These are phyloP conservation scores for Dujonia santamariae DNA, from an alignment of 1,139 yeast species.

Conservation along the genomic window DNA sequence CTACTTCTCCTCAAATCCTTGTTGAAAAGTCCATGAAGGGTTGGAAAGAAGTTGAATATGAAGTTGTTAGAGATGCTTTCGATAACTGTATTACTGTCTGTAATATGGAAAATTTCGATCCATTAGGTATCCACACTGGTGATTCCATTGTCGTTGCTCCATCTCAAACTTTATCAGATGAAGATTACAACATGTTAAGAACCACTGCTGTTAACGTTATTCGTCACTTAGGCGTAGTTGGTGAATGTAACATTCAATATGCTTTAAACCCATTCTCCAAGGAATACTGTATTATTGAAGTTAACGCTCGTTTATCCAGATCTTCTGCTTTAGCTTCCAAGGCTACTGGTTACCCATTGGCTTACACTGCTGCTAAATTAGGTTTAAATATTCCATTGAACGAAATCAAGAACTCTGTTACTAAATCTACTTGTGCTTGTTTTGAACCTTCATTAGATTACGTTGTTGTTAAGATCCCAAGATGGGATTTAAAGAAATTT, in stretches of 20 bases:
- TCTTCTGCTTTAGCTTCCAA: conserved; percentile 98
- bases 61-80: conserved; percentile 95
- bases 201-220: conserved; percentile 97
- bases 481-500: conserved; percentile 98
- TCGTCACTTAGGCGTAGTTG: conserved; percentile 97
- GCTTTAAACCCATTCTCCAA: conserved; percentile 92
- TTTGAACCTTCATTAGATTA: conserved; percentile 98
- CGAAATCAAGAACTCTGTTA: conserved; percentile 90
- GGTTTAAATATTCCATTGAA: conserved; percentile 92
- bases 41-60: conserved; percentile 99
- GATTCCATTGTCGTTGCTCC: conserved; percentile 99
- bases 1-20: conserved; percentile 92
- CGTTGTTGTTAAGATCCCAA: conserved; percentile 96
- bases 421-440: conserved; percentile 93
- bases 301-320: conserved; percentile 95
- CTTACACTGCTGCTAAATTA: conserved; percentile 96
- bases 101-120: conserved; percentile 99
- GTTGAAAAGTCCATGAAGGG: conserved; percentile 98
- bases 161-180: conserved; percentile 94
- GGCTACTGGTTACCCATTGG: conserved; percentile 98
- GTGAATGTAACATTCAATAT: conserved; percentile 98
- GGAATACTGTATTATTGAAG: conserved; percentile 97
- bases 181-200: conserved; percentile 96
- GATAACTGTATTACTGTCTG: conserved; percentile 99
- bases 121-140: conserved; percentile 98